Evolutionary conservation across 768 basidiomycete species (phyloP).

Genomic region (Cubamyces lactineus): DNA sequence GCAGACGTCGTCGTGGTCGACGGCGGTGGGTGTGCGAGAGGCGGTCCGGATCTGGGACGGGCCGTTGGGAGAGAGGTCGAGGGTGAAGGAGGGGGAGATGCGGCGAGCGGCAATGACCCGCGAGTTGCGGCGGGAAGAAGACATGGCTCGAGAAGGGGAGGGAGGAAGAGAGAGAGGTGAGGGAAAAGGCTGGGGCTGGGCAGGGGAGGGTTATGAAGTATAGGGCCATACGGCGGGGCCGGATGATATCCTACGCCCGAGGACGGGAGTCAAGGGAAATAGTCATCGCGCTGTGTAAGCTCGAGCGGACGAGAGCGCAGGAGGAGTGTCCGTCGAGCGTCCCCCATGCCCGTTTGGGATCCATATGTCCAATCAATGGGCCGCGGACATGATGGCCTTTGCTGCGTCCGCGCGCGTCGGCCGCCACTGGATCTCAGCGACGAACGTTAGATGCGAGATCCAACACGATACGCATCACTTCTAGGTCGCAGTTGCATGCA

Average conservation of each 20-base stretch:
- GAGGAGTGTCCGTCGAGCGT: neutral
- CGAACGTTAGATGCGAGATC: no score
- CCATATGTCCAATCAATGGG: no score
- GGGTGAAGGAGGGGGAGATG: neutral
- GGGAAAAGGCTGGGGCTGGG: no score
- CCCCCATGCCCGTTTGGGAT: neutral
- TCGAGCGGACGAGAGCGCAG: neutral
- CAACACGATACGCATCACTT: no score
- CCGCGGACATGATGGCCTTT: neutral
- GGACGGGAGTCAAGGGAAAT: no score
- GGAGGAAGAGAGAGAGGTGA: no score
- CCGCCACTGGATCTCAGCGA: neutral
- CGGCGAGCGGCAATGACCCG: neutral
- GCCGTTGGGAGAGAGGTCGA: neutral
- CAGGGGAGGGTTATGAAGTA: no score
- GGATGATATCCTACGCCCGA: no score
- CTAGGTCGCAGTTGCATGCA: no score
- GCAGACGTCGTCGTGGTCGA: neutral
- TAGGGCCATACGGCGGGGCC: no score
- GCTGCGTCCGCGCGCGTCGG: conserved; percentile 8
- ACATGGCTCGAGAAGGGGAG: no score
- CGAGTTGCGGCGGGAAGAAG: neutral
- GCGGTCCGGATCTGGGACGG: neutral
- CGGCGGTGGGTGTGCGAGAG: conserved; percentile 12
- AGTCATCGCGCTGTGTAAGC: no score